A percentile compares a stretch with the other conserved stretches of the same genome.
phyloP scores from a whole-genome alignment of 2,329 filamentous ascomycete species.

The Penicillium brasilianum region DNA sequence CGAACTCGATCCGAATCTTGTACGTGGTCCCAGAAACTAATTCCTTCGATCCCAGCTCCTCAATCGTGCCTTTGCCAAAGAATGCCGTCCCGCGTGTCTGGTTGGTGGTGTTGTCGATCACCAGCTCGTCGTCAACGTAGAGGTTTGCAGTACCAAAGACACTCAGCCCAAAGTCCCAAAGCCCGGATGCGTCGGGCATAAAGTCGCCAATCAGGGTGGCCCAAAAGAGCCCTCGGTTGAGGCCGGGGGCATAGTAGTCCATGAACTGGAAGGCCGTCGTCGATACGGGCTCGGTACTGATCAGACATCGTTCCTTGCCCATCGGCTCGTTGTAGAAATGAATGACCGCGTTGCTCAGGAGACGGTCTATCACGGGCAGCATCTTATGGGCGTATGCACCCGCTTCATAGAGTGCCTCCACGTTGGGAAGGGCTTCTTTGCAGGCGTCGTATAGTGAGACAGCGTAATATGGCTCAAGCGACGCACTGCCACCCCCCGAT shows the following conservation, averaged over 20 bases:
- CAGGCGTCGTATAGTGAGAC: conserved; percentile 41
- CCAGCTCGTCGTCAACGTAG: conserved; percentile 62
- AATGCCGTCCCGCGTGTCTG: conserved; percentile 65
- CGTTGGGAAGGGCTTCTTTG: conserved; percentile 23
- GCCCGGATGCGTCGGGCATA: conserved; percentile 59
- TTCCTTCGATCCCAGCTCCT: conserved; percentile 57
- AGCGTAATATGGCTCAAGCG: conserved; percentile 41
- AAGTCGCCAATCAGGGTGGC: conserved; percentile 40
- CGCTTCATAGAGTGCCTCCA: conserved; percentile 19
- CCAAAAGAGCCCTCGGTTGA: conserved; percentile 50
- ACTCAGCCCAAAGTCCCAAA: conserved; percentile 65
- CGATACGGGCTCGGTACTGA: conserved; percentile 26
- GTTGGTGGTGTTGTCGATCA: conserved; percentile 66
- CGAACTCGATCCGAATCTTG: conserved; percentile 38
- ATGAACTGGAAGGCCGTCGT: conserved; percentile 47
- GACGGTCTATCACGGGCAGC: conserved; percentile 37
- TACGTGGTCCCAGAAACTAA: conserved; percentile 39
- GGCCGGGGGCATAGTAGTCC: conserved; percentile 37
- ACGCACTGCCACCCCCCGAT: conserved; percentile 41
- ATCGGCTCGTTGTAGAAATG: conserved; percentile 27
- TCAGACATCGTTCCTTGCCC: conserved; percentile 27
- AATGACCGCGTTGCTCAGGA: conserved; percentile 37
- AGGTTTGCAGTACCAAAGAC: conserved; percentile 66
- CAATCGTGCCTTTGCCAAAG: conserved; percentile 66
- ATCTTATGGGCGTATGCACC: conserved; percentile 40